Evolutionary conservation across 2,329 filamentous ascomycete species (phyloP).

Genomic region (Nothophaeocryptopus gaeumannii): DNA sequence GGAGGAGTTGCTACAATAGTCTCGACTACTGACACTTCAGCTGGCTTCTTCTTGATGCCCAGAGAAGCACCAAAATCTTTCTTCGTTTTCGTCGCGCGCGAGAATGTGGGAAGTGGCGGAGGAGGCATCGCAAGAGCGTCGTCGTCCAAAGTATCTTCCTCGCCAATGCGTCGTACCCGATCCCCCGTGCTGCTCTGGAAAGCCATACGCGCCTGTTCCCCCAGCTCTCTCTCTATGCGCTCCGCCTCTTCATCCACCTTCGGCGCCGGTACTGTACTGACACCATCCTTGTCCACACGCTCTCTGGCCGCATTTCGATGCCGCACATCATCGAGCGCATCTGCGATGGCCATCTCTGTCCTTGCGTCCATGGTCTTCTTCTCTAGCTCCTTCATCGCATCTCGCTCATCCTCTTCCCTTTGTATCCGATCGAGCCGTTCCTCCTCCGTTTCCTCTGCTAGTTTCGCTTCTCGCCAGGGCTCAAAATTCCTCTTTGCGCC

Average conservation of each 20-base stretch:
- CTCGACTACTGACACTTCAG: constrained; percentile 3
- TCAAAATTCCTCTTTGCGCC: constrained; percentile 93
- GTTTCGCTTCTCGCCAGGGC: constrained; percentile 72
- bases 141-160: constrained; percentile 37
- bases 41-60: constrained; percentile 82
- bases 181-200: constrained; percentile 65
- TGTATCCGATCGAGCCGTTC: constrained; percentile 82
- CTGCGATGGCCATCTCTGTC: constrained; percentile 92
- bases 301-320: constrained; percentile 87
- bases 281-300: constrained; percentile 61
- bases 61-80: constrained; percentile 72
- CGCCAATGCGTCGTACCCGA: constrained; percentile 52
- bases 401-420: constrained; percentile 72
- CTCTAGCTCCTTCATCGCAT: constrained; percentile 94
- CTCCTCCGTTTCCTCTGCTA: constrained; percentile 77
- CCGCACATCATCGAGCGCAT: constrained; percentile 91
- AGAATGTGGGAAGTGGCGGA: constrained; percentile 65
- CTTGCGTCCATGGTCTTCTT: constrained; percentile 90
- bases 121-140: constrained; percentile 39
- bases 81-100: constrained; percentile 78
- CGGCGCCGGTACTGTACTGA: constrained; percentile 57
- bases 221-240: constrained; percentile 74
- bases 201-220: constrained; percentile 73
- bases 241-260: constrained; percentile 58
- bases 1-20: not conserved